Conservation (phyloP, 805 yeast genomes). For the Yarrowia bubula region DNA sequence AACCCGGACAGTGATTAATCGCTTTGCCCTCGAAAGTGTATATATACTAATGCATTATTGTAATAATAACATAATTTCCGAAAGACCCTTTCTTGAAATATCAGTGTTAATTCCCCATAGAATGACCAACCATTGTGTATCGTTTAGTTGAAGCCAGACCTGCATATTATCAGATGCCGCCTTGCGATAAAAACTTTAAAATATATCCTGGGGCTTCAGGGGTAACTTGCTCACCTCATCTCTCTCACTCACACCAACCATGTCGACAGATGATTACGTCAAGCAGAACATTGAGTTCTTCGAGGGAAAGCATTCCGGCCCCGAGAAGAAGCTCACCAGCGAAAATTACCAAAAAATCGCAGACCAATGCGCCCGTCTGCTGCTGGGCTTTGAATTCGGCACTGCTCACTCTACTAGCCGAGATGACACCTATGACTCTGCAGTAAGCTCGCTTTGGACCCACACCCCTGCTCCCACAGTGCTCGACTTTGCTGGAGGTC, state of each 20-base stretch:
- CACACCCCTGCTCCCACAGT: slow-evolving; percentile 28
- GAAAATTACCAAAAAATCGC: slow-evolving; percentile 25
- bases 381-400: slow-evolving; percentile 16
- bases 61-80: no score
- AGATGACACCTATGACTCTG: not conserved
- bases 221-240: not conserved
- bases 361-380: slow-evolving; percentile 21
- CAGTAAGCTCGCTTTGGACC: not conserved
- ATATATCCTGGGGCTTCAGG: no score
- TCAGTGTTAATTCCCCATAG: no score
- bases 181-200: not conserved
- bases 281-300: slow-evolving; percentile 17
- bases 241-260: not conserved
- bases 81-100: no score
- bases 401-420: not conserved
- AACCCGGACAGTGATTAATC: slow-evolving; percentile 40
- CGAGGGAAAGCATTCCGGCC: slow-evolving; percentile 3
- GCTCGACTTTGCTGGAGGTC: slow-evolving; percentile 36
- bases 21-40: not conserved
- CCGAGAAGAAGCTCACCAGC: slow-evolving; percentile 3
- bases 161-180: not conserved
- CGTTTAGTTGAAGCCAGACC: no score
- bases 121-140: no score
- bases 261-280: slow-evolving; percentile 2
- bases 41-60: not conserved